These are phyloP conservation scores for Aspergillus aculeatinus DNA, from an alignment of 2,329 filamentous ascomycete genomes.

Conservation along the genomic window DNA sequence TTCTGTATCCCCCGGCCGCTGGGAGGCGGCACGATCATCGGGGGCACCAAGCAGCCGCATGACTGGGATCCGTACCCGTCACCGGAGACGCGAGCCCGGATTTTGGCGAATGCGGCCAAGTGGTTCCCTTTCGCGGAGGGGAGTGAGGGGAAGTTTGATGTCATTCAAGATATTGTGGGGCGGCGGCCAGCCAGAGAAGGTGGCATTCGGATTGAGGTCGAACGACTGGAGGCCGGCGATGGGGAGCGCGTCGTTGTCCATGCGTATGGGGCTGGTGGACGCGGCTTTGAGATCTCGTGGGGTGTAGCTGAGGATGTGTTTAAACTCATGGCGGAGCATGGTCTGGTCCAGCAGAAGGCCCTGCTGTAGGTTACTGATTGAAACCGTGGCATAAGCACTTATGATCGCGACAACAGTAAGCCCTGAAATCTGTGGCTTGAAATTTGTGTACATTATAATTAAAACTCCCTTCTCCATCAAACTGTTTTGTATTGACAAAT, in stretches of 20 bases:
- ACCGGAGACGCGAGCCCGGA: constrained; percentile 44
- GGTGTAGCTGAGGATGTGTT: constrained; percentile 56
- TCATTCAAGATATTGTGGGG: constrained; percentile 49
- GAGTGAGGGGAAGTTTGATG: constrained; percentile 39
- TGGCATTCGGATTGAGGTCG: constrained; percentile 55
- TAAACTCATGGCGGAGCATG: constrained; percentile 36
- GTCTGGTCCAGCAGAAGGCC: constrained; percentile 23
- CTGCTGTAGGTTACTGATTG: constrained; percentile 18
- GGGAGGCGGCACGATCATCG: constrained; percentile 64
- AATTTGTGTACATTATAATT: not conserved
- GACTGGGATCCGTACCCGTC: constrained; percentile 56
- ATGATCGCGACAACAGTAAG: too few relatives aligned
- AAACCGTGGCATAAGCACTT: too few relatives aligned
- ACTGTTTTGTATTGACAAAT: not conserved
- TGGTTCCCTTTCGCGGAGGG: constrained; percentile 43
- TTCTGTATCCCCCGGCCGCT: constrained; percentile 63
- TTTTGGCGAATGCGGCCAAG: constrained; percentile 48
- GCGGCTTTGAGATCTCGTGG: constrained; percentile 63
- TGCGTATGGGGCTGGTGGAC: constrained; percentile 60
- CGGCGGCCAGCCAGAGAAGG: constrained; percentile 47
- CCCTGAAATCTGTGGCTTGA: not conserved
- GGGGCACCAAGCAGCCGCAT: constrained; percentile 63
- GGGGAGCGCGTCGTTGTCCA: constrained; percentile 44
- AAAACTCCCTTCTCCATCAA: not conserved
- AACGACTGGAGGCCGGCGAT: constrained; percentile 33